Evolutionary conservation across 2,329 filamentous ascomycete genomes (phyloP).

Genomic region (Alternaria consortialis): DNA sequence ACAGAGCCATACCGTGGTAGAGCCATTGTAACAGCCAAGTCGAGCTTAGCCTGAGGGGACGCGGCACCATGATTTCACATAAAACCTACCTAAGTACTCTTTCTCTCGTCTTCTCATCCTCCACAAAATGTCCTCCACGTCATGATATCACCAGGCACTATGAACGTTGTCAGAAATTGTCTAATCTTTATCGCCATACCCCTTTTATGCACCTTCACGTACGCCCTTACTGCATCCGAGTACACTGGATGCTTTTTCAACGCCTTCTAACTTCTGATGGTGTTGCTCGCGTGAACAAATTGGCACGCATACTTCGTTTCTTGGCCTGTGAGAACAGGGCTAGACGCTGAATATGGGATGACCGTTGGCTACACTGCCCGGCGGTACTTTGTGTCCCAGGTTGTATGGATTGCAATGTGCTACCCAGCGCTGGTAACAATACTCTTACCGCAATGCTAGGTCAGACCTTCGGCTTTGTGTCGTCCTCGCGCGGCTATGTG

Average conservation of each 20-base stretch:
- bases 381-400: not conserved
- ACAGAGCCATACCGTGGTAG: not conserved
- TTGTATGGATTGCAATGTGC: not conserved
- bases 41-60: not conserved
- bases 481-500: not conserved
- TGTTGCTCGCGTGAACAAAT: not conserved
- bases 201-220: not conserved
- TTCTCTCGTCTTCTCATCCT: not conserved
- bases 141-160: not conserved
- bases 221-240: not conserved
- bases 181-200: not conserved
- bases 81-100: not conserved
- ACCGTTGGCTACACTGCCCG: not conserved
- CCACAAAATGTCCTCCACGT: not conserved
- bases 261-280: not conserved
- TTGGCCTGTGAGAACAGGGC: not conserved
- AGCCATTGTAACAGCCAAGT: not conserved
- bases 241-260: not conserved
- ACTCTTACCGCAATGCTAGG: not conserved
- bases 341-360: not conserved
- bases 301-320: not conserved
- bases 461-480: not conserved
- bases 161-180: fast-evolving
- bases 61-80: not conserved
- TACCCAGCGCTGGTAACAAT: not conserved